Base-by-base conservation (phyloP, 768 basidiomycete genomes). In the Hemileccinum impolitum region DNA sequence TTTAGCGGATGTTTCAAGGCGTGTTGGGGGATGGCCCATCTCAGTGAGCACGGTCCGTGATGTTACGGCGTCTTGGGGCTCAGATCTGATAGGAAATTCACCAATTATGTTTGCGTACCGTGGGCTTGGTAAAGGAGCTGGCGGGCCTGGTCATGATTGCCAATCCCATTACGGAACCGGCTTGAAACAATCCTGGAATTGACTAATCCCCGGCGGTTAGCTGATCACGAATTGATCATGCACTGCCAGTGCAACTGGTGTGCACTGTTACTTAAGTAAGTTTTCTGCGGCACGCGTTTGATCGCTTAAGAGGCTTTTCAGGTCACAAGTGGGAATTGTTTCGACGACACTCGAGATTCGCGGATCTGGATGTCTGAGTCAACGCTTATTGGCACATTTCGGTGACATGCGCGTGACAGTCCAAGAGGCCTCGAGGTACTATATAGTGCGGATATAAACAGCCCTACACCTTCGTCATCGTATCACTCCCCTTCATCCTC, bases 381-480 rank as follows among this genome's bases (percentile, higher is more conserved):
- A 35, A 65, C 54, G 53, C 49, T 55, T 60, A 55, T 53, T 61
- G 51, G 42, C 26, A 39, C 52, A 52, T 46, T 53, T 55, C 51
- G 48, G 58, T 60, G 50, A 63, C 61, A 62, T 12, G 46, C 37
- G 53, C 42, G 62, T 65, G 65, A 65, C 64, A 48, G 17, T 31
- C 30, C 10, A 45, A 50, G 26, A 31, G 37, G 55, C 54, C 66
- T 67, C 68, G 61, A 64, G 58, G 59, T 58, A 45, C 39, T 62
- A 62, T 61, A 51, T 65, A 64, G 61, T 50, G 57, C 58, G 68
- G 61, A 68, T 58, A 64, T 69, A 67, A 66, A 60, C 66, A 60
- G 48, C 48, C 48, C 57, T 47, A 59, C 47, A 46, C 40, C 63
- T 56, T 69, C 63, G 61, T 61, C 63, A 65, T 57, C 51, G 52